phyloP scores from a whole-genome alignment of 345 rosid species.

The Luvunga scandens region DNA sequence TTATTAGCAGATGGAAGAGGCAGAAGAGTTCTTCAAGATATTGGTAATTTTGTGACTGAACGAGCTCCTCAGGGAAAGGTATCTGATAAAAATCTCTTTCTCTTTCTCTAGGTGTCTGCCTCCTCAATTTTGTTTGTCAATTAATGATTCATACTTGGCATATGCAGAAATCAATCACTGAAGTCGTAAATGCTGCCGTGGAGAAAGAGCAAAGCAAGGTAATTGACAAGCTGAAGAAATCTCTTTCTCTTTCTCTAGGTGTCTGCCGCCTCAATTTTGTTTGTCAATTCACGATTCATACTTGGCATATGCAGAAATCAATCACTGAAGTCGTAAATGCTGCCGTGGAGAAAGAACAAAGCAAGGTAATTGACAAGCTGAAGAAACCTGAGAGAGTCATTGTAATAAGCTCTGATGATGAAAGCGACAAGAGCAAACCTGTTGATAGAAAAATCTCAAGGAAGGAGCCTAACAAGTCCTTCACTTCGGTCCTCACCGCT shows the following conservation, averaged over 20 bases:
- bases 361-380: conserved; percentile 30
- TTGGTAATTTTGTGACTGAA: conserved; percentile 62
- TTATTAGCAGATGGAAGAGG: conserved; percentile 45
- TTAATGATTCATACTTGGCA: not conserved
- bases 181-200: conserved; percentile 18
- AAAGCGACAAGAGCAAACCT: conserved; percentile 34
- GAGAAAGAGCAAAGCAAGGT: conserved; percentile 22
- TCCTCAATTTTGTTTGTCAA: not conserved
- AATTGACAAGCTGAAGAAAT: conserved; percentile 26
- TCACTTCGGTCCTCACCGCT: conserved; percentile 62
- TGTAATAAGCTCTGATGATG: conserved; percentile 58
- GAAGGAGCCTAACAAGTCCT: conserved; percentile 41
- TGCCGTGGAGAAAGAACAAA: conserved; percentile 11
- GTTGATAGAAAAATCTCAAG: conserved; percentile 24
- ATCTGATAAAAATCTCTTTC: not conserved
- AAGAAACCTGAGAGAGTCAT: conserved; percentile 37
- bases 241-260: not conserved
- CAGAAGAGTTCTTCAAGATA: conserved; percentile 69
- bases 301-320: conserved; percentile 30
- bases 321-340: conserved; percentile 19
- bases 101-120: not conserved
- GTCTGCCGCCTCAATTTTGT: not conserved
- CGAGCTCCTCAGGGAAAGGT: conserved; percentile 53
- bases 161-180: conserved; percentile 32
- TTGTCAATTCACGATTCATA: not conserved